Evolutionary conservation across 257 asterid species (phyloP).

Genomic region (Cruciata laevipes): DNA sequence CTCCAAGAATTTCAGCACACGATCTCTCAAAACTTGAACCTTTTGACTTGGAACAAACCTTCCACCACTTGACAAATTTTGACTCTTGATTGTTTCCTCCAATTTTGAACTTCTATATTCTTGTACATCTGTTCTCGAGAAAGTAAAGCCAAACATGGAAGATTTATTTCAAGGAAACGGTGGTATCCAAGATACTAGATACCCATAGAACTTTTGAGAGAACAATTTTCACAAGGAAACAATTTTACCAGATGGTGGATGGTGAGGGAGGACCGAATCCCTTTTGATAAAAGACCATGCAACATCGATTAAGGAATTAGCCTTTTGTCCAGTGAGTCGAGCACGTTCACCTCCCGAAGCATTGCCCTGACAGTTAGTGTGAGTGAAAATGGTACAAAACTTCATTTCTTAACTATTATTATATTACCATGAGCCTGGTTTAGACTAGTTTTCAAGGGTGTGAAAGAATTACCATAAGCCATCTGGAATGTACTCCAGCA

Average conservation of each 20-base stretch:
- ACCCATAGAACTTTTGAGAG: slow-evolving; percentile 5
- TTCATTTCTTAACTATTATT: not conserved
- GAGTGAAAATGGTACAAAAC: not conserved
- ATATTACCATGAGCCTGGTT: not conserved
- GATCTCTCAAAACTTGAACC: slow-evolving; percentile 58
- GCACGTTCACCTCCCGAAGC: slow-evolving; percentile 98
- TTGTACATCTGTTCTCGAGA: slow-evolving; percentile 30
- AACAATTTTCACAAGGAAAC: slow-evolving; percentile 12
- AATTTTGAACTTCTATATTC: slow-evolving; percentile 25
- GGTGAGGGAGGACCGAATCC: slow-evolving; percentile 63
- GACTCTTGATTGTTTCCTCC: slow-evolving; percentile 27
- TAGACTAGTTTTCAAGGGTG: not conserved
- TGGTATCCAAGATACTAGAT: not conserved
- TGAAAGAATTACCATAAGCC: slow-evolving; percentile 57
- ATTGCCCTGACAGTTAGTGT: slow-evolving; percentile 62
- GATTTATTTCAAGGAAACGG: not conserved
- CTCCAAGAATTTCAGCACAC: slow-evolving; percentile 70
- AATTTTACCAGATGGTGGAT: slow-evolving; percentile 56
- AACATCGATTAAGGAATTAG: slow-evolving; percentile 46
- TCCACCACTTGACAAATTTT: slow-evolving; percentile 37
- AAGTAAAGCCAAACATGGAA: slow-evolving; percentile 10
- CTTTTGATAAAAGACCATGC: slow-evolving; percentile 64
- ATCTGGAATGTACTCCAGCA: slow-evolving; percentile 87
- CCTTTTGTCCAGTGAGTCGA: slow-evolving; percentile 54
- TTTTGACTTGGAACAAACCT: slow-evolving; percentile 61